Percentiles rank a stretch among this genome's conserved stretches.
Evolutionary conservation across 2,329 filamentous ascomycete species (phyloP).

Genomic region (Colletotrichum eremochloae): DNA sequence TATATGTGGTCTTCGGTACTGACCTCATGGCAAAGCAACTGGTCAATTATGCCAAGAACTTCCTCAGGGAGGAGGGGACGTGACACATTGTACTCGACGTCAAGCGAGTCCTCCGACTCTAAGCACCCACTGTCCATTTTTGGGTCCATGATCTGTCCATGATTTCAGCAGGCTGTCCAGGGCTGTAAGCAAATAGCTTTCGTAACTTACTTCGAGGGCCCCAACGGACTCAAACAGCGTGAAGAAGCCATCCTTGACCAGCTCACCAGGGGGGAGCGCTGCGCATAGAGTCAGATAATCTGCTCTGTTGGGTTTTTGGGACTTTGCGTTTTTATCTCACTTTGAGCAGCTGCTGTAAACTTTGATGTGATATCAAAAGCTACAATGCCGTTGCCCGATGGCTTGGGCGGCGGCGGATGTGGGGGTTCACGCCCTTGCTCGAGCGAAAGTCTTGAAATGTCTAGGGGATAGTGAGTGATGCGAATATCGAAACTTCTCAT

Average conservation of each 20-base stretch:
- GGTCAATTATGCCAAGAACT: constrained; percentile 93
- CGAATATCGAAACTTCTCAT: constrained; percentile 4
- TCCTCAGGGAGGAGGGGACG: constrained; percentile 79
- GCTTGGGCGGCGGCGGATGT: constrained; percentile 55
- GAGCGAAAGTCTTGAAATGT: constrained; percentile 58
- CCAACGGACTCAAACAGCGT: constrained; percentile 95
- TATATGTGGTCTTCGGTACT: constrained; percentile 40
- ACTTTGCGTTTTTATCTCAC: constrained; percentile 54
- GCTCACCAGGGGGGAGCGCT: constrained; percentile 84
- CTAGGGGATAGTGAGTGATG: constrained; percentile 48
- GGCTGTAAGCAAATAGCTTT: neutral
- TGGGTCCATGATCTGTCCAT: constrained; percentile 89
- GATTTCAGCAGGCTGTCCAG: constrained; percentile 17
- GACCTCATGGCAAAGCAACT: constrained; percentile 90
- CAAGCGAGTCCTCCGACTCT: constrained; percentile 81
- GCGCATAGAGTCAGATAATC: constrained; percentile 45
- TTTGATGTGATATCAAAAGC: constrained; percentile 70
- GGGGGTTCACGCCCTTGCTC: constrained; percentile 50
- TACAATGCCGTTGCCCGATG: constrained; percentile 64
- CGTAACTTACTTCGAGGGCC: constrained; percentile 74
- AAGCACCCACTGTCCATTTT: constrained; percentile 98
- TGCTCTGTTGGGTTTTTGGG: too few species aligned
- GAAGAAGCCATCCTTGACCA: constrained; percentile 95
- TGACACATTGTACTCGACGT: constrained; percentile 84
- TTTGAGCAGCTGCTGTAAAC: constrained; percentile 66